These are phyloP conservation scores for Trichoderma virens DNA, from an alignment of 495 filamentous ascomycete genomes.

Conservation along the genomic window DNA sequence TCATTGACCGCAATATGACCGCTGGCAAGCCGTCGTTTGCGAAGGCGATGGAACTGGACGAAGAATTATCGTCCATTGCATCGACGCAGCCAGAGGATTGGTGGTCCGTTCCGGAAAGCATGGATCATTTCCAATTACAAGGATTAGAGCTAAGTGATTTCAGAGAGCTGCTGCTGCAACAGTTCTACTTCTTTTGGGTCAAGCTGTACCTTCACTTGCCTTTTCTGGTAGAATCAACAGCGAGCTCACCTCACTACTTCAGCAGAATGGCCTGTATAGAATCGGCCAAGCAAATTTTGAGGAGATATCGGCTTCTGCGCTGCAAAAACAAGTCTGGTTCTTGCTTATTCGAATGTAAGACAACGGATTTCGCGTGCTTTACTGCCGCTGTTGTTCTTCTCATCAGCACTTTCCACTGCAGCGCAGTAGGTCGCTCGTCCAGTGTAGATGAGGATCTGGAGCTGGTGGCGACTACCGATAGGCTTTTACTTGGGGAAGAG, in stretches of 20 bases:
- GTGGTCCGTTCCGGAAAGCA: constrained; percentile 9
- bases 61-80: constrained; percentile 11
- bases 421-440: background rate
- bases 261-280: constrained; percentile 13
- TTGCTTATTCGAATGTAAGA: constrained; percentile 16
- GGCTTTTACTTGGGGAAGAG: background rate
- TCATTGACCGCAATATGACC: constrained; percentile 14
- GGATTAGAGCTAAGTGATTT: constrained; percentile 5
- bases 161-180: constrained; percentile 14
- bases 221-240: constrained; percentile 1
- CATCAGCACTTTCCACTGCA: constrained; percentile 6
- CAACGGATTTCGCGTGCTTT: constrained; percentile 15
- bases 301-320: constrained; percentile 7
- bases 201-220: constrained; percentile 17
- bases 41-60: constrained; percentile 13
- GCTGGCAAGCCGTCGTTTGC: constrained; percentile 11
- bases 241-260: constrained; percentile 1
- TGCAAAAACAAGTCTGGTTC: background rate
- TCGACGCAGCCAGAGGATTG: constrained; percentile 7
- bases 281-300: constrained; percentile 11
- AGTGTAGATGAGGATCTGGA: background rate
- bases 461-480: background rate
- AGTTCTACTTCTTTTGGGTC: constrained; percentile 16
- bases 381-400: constrained; percentile 14
- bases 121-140: background rate